Conservation (phyloP, 2,329 filamentous ascomycete genomes). For the Ceratocystiopsis brevicomis region DNA sequence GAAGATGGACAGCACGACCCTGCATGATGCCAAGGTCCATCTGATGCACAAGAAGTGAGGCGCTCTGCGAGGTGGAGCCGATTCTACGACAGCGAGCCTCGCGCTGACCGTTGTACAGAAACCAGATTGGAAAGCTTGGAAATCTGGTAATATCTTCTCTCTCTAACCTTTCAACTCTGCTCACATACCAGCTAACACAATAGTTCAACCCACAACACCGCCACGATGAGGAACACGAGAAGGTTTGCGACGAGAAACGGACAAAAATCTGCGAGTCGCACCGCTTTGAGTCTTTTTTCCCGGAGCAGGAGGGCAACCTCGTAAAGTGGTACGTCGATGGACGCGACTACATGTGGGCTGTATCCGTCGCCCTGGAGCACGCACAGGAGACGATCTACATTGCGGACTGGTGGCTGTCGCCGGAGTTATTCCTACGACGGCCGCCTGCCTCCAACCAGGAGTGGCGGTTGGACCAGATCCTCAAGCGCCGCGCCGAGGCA, state of each 20-base stretch:
- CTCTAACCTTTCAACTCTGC: not conserved
- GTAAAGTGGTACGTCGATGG: slow-evolving; percentile 98
- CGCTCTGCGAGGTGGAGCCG: not conserved
- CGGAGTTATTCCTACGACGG: slow-evolving; percentile 67
- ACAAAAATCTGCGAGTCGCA: slow-evolving; percentile 51
- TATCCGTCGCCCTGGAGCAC: slow-evolving; percentile 73
- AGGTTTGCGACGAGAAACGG: slow-evolving; percentile 65
- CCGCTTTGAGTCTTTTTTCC: slow-evolving; percentile 80
- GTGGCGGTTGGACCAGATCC: slow-evolving; percentile 66
- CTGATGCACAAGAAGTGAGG: slow-evolving; percentile 40
- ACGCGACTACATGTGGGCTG: slow-evolving; percentile 85
- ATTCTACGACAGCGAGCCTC: too few relatives aligned
- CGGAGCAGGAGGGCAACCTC: slow-evolving; percentile 65
- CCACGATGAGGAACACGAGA: slow-evolving; percentile 84
- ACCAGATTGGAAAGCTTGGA: slow-evolving; percentile 42
- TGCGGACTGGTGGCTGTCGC: slow-evolving; percentile 91
- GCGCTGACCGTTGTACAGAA: slow-evolving; percentile 14
- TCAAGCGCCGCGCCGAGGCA: slow-evolving; percentile 77
- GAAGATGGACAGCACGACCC: slow-evolving; percentile 32
- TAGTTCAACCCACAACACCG: slow-evolving; percentile 73
- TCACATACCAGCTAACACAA: not conserved
- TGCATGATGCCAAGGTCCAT: slow-evolving; percentile 37
- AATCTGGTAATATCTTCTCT: slow-evolving; percentile 29
- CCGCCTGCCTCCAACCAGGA: slow-evolving; percentile 69
- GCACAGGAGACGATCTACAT: slow-evolving; percentile 93